Conservation (phyloP, 495 filamentous ascomycete species). For the Neurospora sp. region DNA sequence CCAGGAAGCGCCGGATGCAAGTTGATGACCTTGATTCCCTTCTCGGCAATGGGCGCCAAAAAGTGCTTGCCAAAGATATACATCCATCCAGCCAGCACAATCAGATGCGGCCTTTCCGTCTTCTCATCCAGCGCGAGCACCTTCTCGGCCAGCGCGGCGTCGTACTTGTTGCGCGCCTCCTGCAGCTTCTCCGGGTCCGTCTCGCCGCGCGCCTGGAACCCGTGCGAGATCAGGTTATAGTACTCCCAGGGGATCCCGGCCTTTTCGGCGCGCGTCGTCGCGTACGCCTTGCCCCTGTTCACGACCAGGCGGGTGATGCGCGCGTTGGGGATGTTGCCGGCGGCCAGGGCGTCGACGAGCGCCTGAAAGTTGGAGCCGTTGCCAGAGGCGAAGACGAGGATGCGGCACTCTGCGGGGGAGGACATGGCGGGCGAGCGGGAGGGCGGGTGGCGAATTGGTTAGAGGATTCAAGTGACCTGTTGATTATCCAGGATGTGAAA, state of each 20-base stretch:
- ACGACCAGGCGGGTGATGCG: conserved; percentile 69
- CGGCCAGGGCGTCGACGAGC: conserved; percentile 62
- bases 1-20: conserved; percentile 69
- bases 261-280: conserved; percentile 59
- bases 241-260: conserved; percentile 71
- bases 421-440: background rate
- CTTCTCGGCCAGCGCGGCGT: conserved; percentile 65
- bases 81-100: conserved; percentile 65
- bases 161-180: conserved; percentile 59
- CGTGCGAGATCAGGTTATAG: conserved; percentile 68
- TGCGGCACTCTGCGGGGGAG: conserved; percentile 17
- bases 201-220: conserved; percentile 44
- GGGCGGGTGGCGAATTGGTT: background rate
- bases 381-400: conserved; percentile 48
- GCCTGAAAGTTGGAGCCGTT: conserved; percentile 85
- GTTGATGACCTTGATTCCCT: conserved; percentile 66
- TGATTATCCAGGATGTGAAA: too few relatives aligned
- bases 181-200: conserved; percentile 44
- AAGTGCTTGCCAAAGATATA: conserved; percentile 40
- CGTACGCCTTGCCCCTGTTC: conserved; percentile 73
- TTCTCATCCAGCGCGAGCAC: conserved; percentile 46
- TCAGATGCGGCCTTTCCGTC: conserved; percentile 47
- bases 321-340: conserved; percentile 44
- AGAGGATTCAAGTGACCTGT: too few relatives aligned
- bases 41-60: conserved; percentile 53